Percentiles rank a stretch among this genome's conserved stretches.
Conservation (phyloP, 2,329 filamentous ascomycete species). For the Fusarium torulosum region DNA sequence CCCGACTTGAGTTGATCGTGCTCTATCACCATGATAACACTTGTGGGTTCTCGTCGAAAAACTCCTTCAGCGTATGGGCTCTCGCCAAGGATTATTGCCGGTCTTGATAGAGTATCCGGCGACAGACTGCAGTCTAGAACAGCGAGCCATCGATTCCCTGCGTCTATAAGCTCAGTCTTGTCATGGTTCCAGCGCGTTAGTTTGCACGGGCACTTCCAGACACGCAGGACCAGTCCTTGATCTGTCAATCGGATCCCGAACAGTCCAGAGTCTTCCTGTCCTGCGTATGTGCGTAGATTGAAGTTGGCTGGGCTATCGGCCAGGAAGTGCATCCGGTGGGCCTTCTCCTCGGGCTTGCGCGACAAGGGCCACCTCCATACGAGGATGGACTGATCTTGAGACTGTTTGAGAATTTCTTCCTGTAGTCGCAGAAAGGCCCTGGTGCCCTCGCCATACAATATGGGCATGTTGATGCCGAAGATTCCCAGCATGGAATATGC, state of each 20-base stretch:
- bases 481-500: constrained; percentile 54
- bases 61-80: constrained; percentile 38
- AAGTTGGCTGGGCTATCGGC: constrained; percentile 46
- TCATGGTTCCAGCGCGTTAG: constrained; percentile 40
- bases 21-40: constrained; percentile 47
- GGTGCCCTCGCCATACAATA: constrained; percentile 54
- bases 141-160: constrained; percentile 42
- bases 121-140: constrained; percentile 49
- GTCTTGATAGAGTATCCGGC: constrained; percentile 44
- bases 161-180: constrained; percentile 42
- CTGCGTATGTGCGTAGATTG: constrained; percentile 45
- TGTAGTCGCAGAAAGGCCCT: constrained; percentile 53
- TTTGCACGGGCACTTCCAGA: constrained; percentile 48
- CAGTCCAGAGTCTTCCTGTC: constrained; percentile 43
- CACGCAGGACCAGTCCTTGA: constrained; percentile 43
- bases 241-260: constrained; percentile 44
- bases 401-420: constrained; percentile 52
- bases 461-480: constrained; percentile 53
- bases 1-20: constrained; percentile 42
- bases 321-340: constrained; percentile 44
- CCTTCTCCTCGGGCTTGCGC: constrained; percentile 25
- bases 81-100: constrained; percentile 45
- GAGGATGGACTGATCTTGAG: constrained; percentile 54
- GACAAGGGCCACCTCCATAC: constrained; percentile 45
- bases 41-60: constrained; percentile 41